Base-by-base conservation (phyloP, 2,329 filamentous ascomycete genomes). In the Dactylellina drechsleri region DNA sequence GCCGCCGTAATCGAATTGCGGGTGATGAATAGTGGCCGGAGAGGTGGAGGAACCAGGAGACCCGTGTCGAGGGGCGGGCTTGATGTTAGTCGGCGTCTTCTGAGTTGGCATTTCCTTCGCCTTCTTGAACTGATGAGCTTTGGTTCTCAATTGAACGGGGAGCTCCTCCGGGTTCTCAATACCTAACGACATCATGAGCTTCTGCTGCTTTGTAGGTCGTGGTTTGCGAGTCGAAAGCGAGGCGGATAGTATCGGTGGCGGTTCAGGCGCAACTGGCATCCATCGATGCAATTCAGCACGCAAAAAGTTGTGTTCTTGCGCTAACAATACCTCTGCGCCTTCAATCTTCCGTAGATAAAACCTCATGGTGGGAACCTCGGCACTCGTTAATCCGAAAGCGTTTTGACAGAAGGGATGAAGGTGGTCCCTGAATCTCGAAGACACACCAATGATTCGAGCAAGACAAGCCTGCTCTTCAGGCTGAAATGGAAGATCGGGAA, bases 331-430 rank as follows among this genome's bases (percentile, higher is more conserved):
- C 81, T 99, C 95, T 0, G 95, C 93, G 1, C 95, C 95, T 83
- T 99, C 95, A 64, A 99, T 93, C 83, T 99, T 99, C 68, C 95
- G 91, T 47, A 99, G 85, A 79, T 97, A 98, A 82, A 99, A 99
- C 4, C 96, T 89, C 82, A 97, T 91, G 0, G 91, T 93, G 65
- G 93, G 91, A 7, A 93, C 90, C 81, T 98, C 94, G 49, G 94
- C 92, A 10, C 91, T 89, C 0, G 91, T 96, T 0, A 79, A 58
- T 90, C 90, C 80, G 93, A 87, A 20, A 93, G 84, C 1, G 91
- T 90, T 80, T 93, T 95, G 81, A 15, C 93, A 93, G 80, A 92
- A 93, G 3, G 87, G 86, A 12, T 88, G 85, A 65, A 99, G 89
- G 79, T 92, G 94, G 36, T 91, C 89, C 54, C 94, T 89, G 83